Conservation (phyloP, 2,329 filamentous ascomycete genomes). For the Annulohypoxylon truncatum region DNA sequence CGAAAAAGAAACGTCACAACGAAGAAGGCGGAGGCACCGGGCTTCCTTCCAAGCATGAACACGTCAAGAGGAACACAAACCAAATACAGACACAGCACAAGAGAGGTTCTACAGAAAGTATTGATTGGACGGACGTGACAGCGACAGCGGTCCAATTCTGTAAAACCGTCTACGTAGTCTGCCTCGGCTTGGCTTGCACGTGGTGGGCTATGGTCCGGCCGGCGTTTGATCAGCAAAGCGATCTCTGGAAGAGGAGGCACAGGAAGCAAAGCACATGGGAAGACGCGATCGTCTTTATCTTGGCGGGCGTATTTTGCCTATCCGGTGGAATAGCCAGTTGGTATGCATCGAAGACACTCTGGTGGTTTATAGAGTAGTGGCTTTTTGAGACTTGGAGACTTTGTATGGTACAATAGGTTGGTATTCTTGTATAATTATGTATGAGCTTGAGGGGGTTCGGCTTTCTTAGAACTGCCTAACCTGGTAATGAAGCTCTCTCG, state of each 20-base stretch:
- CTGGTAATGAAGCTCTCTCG: constrained; percentile 10
- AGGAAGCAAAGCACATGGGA: constrained; percentile 40
- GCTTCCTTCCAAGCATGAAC: constrained; percentile 38
- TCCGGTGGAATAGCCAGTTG: constrained; percentile 26
- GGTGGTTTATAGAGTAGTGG: constrained; percentile 28
- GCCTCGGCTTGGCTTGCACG: constrained; percentile 37
- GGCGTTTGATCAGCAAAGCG: constrained; percentile 45
- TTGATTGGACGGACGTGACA: constrained; percentile 3
- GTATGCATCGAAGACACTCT: constrained; percentile 15
- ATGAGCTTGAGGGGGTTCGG: constrained; percentile 2
- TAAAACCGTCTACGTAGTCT: constrained; percentile 26
- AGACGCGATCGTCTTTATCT: constrained; percentile 40
- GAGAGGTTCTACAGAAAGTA: constrained; percentile 4
- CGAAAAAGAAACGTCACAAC: constrained; percentile 21
- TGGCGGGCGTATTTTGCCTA: constrained; percentile 38
- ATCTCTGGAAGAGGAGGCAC: constrained; percentile 42
- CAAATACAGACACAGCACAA: constrained; percentile 4
- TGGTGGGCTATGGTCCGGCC: constrained; percentile 45
- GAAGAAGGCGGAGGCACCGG: constrained; percentile 41
- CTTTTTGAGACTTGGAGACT: neutral
- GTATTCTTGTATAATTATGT: constrained; percentile 24
- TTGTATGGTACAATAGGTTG: constrained; percentile 14
- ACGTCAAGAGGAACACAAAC: neutral
- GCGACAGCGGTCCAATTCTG: constrained; percentile 20
- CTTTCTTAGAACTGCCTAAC: constrained; percentile 15